Base-by-base conservation (phyloP, 192 early-diverging fungal genomes). In the Diversispora epigaea region DNA sequence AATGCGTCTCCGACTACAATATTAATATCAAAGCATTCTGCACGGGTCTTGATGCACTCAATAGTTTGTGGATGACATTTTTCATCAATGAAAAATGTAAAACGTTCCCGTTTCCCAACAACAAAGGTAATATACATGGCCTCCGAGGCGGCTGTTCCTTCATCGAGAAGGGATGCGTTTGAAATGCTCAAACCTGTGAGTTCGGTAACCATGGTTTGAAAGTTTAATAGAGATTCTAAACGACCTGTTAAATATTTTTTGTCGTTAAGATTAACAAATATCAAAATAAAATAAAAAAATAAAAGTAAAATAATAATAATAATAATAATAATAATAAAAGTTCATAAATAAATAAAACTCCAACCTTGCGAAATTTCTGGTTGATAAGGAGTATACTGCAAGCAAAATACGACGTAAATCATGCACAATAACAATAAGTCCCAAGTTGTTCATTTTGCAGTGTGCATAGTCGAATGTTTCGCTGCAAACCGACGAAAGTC, bases 141-240 rank as follows among this genome's bases (percentile, higher is more conserved):
- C 85, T 99, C 98, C 15, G 90, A 96, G 52, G 98, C 98, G 47
- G 98, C 98, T 12, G 98, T 98, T 64, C 96, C 98, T 87, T 99
- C 98, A 68, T 99, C 98, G 60, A 99, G 85, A 67, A 99, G 83
- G n/a, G 95, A 97, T 49, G 98, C 96, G 77, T 99, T 99, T 72
- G 98, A 92, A 32, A 98, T 93, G 15, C 93, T 89, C 78, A 99
- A 83, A n/a, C 98, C 96, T 0, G 98, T 98, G 21, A 99, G 77
- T 79, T 99, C 96, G 39, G 86, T 88, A 73, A 99, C 91, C 87
- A 98, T 94, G 4, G 98, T 99, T 83, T 99, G 98, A 87, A 87
- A 99, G 83, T 99, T 99, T 70, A 99, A 80, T 52, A 99, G 88
- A 17, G 95, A 95, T 84, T 99, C 98, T 4, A 99, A 87, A 64